Base-by-base conservation (phyloP, 139 green algal species). In the Chlorella ohadii region DNA sequence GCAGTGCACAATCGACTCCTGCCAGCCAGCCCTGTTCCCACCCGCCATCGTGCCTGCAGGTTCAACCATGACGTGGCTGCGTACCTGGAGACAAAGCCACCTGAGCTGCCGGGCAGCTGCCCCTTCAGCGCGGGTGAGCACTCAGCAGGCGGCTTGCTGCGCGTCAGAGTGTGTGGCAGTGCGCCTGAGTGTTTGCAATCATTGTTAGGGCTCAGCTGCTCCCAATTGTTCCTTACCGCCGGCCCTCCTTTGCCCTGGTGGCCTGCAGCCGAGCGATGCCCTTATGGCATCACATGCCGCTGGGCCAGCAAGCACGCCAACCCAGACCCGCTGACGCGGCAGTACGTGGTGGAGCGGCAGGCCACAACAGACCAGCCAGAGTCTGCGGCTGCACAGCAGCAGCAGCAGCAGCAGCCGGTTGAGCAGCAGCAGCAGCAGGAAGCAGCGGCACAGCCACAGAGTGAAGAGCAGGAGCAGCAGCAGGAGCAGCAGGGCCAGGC, bases 21-120 rank as follows among this genome's bases (percentile, higher is more conserved):
- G n/a, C n/a, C n/a, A n/a, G n/a, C n/a, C n/a, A n/a, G n/a, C n/a
- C n/a, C n/a, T n/a, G n/a, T n/a, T n/a, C n/a, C n/a, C n/a, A n/a
- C n/a, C n/a, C n/a, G n/a, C n/a, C n/a, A n/a, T n/a, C n/a, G n/a
- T n/a, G n/a, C 3, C 3, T 73, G 95, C 90, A 90, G 79, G 28
- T 96, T 93, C 88, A 91, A 83, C 51, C 95, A 98, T 68, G 95
- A 98, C 72, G 71, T 94, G 7, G 75, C 81, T 3, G 81, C 82
- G 7, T 97, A 89, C 74, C 39, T 96, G 22, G 36, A n/a, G 12
- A 31, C n/a, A 20, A 96, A 96, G 84, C 85, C 86, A 4, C 64
- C 65, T 4, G 94, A 97, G 38, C 84, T 98, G 65, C 94, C 93
- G 23, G 95, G 95, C 12, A 57, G 23, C 36, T 98, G 95, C 77